These are phyloP conservation scores for Phytophthora litchii DNA, from an alignment of 352 stramenopile species.

Conservation along the genomic window DNA sequence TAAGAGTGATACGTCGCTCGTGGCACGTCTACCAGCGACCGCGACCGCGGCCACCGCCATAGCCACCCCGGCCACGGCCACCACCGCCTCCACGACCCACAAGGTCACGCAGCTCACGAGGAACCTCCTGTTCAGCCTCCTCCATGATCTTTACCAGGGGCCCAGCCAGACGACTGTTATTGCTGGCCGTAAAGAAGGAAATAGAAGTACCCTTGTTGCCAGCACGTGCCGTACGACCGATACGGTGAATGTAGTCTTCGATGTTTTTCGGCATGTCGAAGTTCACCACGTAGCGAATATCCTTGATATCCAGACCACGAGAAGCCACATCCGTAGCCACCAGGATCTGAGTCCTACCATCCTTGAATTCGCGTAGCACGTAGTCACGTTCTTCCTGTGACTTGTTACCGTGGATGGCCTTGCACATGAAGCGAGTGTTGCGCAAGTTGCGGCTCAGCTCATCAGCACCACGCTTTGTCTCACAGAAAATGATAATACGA, in stretches of 20 bases:
- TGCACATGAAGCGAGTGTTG: conserved; percentile 93
- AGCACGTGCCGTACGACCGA: conserved; percentile 98
- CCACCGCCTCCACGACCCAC: conserved; percentile 66
- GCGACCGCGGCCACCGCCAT: conserved; percentile 49
- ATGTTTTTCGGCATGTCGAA: conserved; percentile 99
- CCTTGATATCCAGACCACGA: conserved; percentile 98
- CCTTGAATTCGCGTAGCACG: conserved; percentile 97
- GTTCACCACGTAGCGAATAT: conserved; percentile 99
- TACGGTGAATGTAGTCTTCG: conserved; percentile 98
- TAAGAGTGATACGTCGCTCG: conserved; percentile 14
- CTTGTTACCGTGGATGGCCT: conserved; percentile 99
- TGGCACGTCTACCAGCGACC: conserved; percentile 56
- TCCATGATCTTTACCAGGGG: conserved; percentile 91
- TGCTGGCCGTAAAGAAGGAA: conserved; percentile 93
- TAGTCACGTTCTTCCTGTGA: conserved; percentile 97
- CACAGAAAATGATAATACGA: conserved; percentile 99
- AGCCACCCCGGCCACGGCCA: conserved; percentile 63
- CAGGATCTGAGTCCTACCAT: conserved; percentile 93
- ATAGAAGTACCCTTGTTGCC: conserved; percentile 94
- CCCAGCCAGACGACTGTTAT: conserved; percentile 83
- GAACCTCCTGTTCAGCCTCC: conserved; percentile 91
- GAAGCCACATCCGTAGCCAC: conserved; percentile 99
- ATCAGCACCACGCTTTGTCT: conserved; percentile 99
- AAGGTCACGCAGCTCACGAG: conserved; percentile 78
- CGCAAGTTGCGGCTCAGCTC: conserved; percentile 95